A percentile compares a stretch with the other conserved stretches of the same genome.
These are phyloP conservation scores for Solanum etuberosum DNA, from an alignment of 257 asterid species.

Conservation along the genomic window DNA sequence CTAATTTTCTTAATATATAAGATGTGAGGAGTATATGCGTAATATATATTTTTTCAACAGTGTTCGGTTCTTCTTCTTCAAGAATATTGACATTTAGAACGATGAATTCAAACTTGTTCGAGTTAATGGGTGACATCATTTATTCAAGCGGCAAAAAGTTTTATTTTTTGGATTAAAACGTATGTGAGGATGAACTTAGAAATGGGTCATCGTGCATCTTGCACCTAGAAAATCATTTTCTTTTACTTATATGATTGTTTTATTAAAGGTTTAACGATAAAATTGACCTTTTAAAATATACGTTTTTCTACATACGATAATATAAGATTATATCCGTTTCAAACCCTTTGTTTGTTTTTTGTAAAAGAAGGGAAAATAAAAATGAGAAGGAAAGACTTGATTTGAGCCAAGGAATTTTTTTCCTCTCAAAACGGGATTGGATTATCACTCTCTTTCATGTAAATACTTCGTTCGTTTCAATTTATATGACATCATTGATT, in stretches of 20 bases:
- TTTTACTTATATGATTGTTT: not conserved
- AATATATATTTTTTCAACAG: not conserved
- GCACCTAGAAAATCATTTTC: not conserved
- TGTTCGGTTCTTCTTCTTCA: not conserved
- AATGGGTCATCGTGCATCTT: not conserved
- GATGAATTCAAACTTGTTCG: not conserved
- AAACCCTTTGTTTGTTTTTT: not conserved
- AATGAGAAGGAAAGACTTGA: not conserved
- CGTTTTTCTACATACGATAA: not conserved
- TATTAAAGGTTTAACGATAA: not conserved
- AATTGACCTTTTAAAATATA: not conserved
- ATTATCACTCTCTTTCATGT: not conserved
- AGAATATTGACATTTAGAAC: not conserved
- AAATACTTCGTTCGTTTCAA: not conserved
- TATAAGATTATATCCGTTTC: not conserved
- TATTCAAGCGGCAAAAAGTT: not conserved
- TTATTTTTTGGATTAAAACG: not conserved
- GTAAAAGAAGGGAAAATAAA: not conserved
- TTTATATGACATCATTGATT: accelerated
- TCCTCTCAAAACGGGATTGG: not conserved
- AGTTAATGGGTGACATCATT: not conserved
- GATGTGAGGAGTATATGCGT: not conserved
- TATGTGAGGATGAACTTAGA: not conserved
- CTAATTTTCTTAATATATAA: not conserved
- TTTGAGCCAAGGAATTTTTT: not conserved